Evolutionary conservation across 306 rosid species (phyloP).

Genomic region (Alnus glutinosa): DNA sequence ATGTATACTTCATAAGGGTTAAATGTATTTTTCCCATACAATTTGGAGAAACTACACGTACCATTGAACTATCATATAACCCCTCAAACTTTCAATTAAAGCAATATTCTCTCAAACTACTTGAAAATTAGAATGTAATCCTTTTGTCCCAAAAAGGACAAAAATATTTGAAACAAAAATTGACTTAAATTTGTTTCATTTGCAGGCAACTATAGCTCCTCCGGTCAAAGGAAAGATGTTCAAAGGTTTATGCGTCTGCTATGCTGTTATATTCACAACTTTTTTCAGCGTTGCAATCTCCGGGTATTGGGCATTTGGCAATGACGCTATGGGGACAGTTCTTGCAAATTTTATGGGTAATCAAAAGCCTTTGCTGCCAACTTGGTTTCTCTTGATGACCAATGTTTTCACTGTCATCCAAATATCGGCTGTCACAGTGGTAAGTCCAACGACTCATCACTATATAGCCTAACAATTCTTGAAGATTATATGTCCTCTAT

Average conservation of each 20-base stretch:
- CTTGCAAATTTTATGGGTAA: conserved; percentile 48
- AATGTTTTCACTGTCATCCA: conserved; percentile 58
- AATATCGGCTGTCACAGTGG: conserved; percentile 61
- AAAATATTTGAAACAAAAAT: no score
- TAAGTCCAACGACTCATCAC: conserved; percentile 28
- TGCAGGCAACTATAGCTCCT: conserved; percentile 70
- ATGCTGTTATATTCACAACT: conserved; percentile 44
- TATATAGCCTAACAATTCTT: no score
- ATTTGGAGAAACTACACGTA: no score
- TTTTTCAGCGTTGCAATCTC: conserved; percentile 64
- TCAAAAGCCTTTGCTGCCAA: conserved; percentile 44
- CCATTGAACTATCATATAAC: no score
- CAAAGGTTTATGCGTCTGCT: conserved; percentile 74
- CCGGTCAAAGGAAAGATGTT: conserved; percentile 84
- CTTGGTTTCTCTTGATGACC: conserved; percentile 65
- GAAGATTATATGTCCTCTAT: no score
- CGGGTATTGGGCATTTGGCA: conserved; percentile 91
- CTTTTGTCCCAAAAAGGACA: no score
- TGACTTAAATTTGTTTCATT: no score
- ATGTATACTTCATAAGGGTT: no score
- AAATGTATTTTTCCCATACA: no score
- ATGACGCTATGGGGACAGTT: conserved; percentile 47
- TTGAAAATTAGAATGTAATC: no score
- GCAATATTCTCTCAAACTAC: no score
- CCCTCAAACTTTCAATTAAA: no score